phyloP scores from a whole-genome alignment of 2,329 filamentous ascomycete genomes.

The Fusarium cicatricum region DNA sequence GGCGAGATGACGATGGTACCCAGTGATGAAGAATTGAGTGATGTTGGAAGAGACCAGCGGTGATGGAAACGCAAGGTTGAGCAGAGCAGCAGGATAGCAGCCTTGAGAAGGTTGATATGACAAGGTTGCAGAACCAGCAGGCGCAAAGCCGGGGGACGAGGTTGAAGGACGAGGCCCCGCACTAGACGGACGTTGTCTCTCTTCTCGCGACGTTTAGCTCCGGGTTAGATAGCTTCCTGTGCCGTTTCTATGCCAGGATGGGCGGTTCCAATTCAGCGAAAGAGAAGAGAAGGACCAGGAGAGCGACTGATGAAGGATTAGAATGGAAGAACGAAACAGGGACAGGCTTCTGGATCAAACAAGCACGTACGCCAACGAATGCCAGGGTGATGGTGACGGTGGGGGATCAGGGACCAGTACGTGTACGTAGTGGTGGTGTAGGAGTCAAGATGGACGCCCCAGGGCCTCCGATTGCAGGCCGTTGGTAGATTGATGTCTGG shows the following conservation, averaged over 20 bases:
- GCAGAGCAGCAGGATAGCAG: slow-evolving; percentile 20
- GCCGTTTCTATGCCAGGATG: slow-evolving; percentile 33
- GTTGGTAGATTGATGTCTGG: slow-evolving; percentile 19
- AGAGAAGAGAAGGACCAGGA: slow-evolving; percentile 28
- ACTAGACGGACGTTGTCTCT: slow-evolving; percentile 41
- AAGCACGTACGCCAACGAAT: slow-evolving; percentile 33
- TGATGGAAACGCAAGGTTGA: slow-evolving; percentile 11
- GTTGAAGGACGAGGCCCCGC: slow-evolving; percentile 36
- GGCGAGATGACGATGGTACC: slow-evolving; percentile 3
- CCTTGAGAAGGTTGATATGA: slow-evolving; percentile 34
- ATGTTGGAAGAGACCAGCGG: slow-evolving; percentile 5
- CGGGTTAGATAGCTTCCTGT: slow-evolving; percentile 33
- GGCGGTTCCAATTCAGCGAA: slow-evolving; percentile 35
- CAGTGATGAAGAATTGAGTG: slow-evolving; percentile 7
- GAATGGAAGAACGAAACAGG: slow-evolving; percentile 32
- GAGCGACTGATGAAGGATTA: slow-evolving; percentile 34
- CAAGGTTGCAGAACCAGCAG: slow-evolving; percentile 36
- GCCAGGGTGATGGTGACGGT: slow-evolving; percentile 24
- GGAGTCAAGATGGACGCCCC: slow-evolving; percentile 17
- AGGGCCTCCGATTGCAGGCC: slow-evolving; percentile 38
- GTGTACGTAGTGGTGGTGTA: slow-evolving; percentile 22
- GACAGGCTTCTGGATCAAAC: slow-evolving; percentile 30
- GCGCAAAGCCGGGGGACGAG: slow-evolving; percentile 32
- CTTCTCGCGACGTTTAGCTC: slow-evolving; percentile 38
- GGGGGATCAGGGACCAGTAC: slow-evolving; percentile 39